phyloP scores from a whole-genome alignment of 192 early-diverging fungal species.

The Coemansia sp. region DNA sequence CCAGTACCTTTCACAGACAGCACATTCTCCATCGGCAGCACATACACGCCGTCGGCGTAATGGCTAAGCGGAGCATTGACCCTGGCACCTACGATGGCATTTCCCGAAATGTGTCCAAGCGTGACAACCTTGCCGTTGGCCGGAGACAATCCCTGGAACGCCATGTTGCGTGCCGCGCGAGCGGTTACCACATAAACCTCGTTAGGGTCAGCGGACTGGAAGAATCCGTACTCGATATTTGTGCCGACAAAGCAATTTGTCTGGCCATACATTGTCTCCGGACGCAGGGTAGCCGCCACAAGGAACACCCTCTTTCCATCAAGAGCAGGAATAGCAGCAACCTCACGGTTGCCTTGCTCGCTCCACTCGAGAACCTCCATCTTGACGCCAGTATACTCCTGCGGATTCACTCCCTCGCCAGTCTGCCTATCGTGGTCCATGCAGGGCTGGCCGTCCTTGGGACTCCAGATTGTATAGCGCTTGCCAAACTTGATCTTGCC shows the following conservation, averaged over 20 bases:
- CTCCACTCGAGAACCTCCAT: conserved; percentile 76
- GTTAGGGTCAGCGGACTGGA: conserved; percentile 63
- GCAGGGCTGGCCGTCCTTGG: conserved; percentile 93
- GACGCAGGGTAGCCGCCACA: conserved; percentile 93
- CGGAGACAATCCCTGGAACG: conserved; percentile 83
- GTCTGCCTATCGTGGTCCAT: conserved; percentile 97
- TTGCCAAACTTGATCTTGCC: conserved; percentile 93
- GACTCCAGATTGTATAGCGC: conserved; percentile 95
- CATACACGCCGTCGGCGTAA: conserved; percentile 77
- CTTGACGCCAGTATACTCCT: conserved; percentile 97
- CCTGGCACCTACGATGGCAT: conserved; percentile 82
- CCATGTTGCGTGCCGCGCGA: conserved; percentile 96
- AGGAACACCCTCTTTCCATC: conserved; percentile 79
- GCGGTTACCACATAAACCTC: conserved; percentile 90
- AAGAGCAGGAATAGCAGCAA: conserved; percentile 58
- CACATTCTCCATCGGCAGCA: conserved; percentile 97
- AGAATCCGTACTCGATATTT: conserved; percentile 91
- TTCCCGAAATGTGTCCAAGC: conserved; percentile 77
- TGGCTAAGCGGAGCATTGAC: conserved; percentile 83
- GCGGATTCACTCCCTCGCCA: conserved; percentile 91
- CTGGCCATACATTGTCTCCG: conserved; percentile 99
- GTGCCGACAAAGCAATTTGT: conserved; percentile 97
- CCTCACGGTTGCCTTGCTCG: conserved; percentile 42
- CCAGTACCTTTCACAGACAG: conserved; percentile 96
- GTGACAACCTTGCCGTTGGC: conserved; percentile 66